Evolutionary conservation across 2,329 filamentous ascomycete genomes (phyloP).

Genomic region (Waltergamsia citrina): DNA sequence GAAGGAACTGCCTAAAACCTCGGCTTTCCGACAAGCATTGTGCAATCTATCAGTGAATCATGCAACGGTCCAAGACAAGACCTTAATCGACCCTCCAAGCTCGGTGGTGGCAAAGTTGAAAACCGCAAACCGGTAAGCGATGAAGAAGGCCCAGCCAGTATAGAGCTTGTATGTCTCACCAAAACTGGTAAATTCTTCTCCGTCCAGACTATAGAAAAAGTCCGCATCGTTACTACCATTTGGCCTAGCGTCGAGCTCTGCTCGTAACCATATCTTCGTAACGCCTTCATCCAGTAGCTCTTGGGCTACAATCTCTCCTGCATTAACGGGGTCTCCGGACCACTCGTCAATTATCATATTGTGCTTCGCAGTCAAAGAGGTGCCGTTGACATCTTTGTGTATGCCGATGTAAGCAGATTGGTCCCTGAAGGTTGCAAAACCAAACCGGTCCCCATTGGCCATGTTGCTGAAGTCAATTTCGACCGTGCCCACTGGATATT

Average conservation of each 20-base stretch:
- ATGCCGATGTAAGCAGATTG: conserved; percentile 42
- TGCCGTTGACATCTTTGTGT: conserved; percentile 20
- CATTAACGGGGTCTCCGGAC: conserved; percentile 9
- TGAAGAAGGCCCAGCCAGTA: conserved; percentile 34
- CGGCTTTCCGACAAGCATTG: too few species aligned
- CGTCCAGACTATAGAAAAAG: conserved; percentile 8
- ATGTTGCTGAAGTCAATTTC: conserved; percentile 37
- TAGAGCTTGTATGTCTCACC: conserved; percentile 24
- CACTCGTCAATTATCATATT: conserved; percentile 25
- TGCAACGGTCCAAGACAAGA: conserved; percentile 15
- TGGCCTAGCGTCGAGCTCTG: conserved; percentile 13
- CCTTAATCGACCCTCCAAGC: conserved; percentile 15
- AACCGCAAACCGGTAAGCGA: conserved; percentile 36
- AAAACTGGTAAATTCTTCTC: conserved; percentile 10
- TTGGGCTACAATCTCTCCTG: conserved; percentile 11
- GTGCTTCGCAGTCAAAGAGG: conserved; percentile 22
- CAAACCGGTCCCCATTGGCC: conserved; percentile 39
- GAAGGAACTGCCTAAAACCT: too few species aligned
- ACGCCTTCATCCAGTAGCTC: conserved; percentile 9
- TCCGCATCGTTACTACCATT: conserved; percentile 9
- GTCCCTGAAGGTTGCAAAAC: conserved; percentile 44
- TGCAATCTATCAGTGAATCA: too few species aligned
- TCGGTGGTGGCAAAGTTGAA: conserved; percentile 35
- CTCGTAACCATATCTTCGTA: conserved; percentile 12
- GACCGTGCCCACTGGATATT: conserved; percentile 37